phyloP scores from a whole-genome alignment of 2,329 filamentous ascomycete species.

The Colletotrichum tropicicola region DNA sequence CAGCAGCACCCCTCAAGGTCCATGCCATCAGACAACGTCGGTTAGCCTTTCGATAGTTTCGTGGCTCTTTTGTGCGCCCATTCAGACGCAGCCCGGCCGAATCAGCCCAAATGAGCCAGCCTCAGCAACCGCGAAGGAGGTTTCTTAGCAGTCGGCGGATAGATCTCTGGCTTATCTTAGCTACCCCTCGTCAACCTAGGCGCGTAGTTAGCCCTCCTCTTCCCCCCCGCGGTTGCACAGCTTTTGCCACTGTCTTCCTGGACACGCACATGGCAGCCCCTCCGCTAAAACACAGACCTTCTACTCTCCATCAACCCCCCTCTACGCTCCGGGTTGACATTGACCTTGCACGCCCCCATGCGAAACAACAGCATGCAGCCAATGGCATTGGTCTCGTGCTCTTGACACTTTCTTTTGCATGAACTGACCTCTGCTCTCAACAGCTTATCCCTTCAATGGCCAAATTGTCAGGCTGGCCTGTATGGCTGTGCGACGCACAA shows the following conservation, averaged over 20 bases:
- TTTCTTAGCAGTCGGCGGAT: neutral
- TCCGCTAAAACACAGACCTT: constrained; percentile 25
- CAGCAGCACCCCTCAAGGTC: neutral
- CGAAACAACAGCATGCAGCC: constrained; percentile 21
- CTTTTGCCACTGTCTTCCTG: constrained; percentile 26
- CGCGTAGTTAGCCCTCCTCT: neutral
- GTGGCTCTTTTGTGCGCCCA: neutral
- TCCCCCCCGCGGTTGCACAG: constrained; percentile 17
- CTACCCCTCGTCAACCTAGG: too few species aligned
- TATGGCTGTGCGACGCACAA: constrained; percentile 8
- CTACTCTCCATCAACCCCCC: constrained; percentile 13
- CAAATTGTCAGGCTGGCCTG: constrained; percentile 8
- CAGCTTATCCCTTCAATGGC: constrained; percentile 17
- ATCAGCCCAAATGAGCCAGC: neutral
- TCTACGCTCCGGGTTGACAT: neutral
- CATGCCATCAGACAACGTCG: neutral
- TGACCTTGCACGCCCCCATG: constrained; percentile 24
- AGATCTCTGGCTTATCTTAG: neutral
- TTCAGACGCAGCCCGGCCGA: neutral
- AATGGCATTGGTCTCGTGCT: constrained; percentile 16
- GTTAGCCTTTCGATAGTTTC: constrained; percentile 12
- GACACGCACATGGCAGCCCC: constrained; percentile 25
- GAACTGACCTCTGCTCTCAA: constrained; percentile 7
- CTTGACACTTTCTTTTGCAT: constrained; percentile 26
- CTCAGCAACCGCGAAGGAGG: too few species aligned